Conservation (phyloP, 106 monocot species). For the Allium sativum region DNA sequence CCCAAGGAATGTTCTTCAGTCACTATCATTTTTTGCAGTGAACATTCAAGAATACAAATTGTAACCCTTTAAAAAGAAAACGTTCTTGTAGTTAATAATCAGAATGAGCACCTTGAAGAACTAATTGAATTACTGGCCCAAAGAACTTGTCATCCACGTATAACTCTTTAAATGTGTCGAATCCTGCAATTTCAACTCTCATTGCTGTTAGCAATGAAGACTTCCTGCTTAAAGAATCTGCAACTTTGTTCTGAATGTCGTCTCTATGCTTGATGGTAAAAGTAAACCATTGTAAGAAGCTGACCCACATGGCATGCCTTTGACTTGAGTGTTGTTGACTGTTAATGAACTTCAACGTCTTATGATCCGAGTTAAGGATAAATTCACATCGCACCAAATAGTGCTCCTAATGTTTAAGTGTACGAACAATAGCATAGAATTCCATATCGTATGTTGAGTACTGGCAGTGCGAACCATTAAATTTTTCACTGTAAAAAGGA, state of each 20-base stretch:
- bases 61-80: neutral
- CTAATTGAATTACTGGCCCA: neutral
- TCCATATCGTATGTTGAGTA: neutral
- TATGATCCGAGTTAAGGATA: neutral
- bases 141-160: neutral
- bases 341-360: neutral
- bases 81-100: neutral
- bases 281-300: neutral
- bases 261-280: slow-evolving; percentile 2
- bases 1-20: neutral
- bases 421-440: neutral
- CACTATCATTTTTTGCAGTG: too few relatives aligned
- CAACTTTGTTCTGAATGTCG: neutral
- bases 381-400: neutral
- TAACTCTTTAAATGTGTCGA: neutral
- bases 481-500: slow-evolving; percentile 10
- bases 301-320: slow-evolving; percentile 7
- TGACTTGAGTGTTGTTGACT: neutral
- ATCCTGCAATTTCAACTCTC: neutral
- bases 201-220: neutral
- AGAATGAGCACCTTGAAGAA: neutral
- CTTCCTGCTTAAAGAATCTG: slow-evolving; percentile 2
- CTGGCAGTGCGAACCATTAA: neutral
- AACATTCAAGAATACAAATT: too few relatives aligned
- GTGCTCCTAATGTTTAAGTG: neutral